Evolutionary conservation across 179 eudicot genomes (phyloP).

Genomic region (Corrigiola litoralis): DNA sequence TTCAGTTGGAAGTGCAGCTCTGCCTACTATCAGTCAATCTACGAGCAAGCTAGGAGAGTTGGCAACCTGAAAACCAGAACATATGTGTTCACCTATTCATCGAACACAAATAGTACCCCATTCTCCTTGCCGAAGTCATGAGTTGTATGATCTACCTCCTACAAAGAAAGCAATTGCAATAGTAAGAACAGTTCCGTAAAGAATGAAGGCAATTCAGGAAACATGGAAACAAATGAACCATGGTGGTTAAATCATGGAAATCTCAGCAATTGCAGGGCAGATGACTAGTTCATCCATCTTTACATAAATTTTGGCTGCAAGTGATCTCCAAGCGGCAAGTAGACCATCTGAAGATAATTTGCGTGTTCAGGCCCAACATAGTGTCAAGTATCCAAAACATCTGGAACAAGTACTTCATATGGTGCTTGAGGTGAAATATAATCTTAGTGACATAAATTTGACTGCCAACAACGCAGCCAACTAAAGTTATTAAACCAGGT

Average conservation of each 20-base stretch:
- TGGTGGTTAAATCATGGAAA: neutral
- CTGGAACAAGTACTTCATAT: too few relatives aligned
- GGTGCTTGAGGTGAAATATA: too few relatives aligned
- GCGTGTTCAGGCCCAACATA: too few relatives aligned
- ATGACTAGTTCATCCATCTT: too few relatives aligned
- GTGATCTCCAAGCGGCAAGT: too few relatives aligned
- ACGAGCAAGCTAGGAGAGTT: neutral
- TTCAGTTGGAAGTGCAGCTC: neutral
- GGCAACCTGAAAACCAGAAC: neutral
- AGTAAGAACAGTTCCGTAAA: neutral
- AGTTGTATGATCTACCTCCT: constrained; percentile 79
- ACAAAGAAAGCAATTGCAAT: constrained; percentile 11
- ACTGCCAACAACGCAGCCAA: too few relatives aligned
- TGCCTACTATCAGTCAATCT: constrained; percentile 6
- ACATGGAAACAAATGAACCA: neutral
- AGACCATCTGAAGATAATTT: too few relatives aligned
- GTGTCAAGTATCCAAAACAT: too few relatives aligned
- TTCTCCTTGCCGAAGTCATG: constrained; percentile 43
- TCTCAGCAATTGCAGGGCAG: too few relatives aligned
- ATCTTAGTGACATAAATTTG: too few relatives aligned
- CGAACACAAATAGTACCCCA: constrained; percentile 43
- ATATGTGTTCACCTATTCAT: constrained; percentile 28
- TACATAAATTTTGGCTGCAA: too few relatives aligned
- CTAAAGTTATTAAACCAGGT: too few relatives aligned
- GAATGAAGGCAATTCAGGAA: neutral